Evolutionary conservation across 2,329 filamentous ascomycete genomes (phyloP).

Genomic region (Colletotrichum camelliae): DNA sequence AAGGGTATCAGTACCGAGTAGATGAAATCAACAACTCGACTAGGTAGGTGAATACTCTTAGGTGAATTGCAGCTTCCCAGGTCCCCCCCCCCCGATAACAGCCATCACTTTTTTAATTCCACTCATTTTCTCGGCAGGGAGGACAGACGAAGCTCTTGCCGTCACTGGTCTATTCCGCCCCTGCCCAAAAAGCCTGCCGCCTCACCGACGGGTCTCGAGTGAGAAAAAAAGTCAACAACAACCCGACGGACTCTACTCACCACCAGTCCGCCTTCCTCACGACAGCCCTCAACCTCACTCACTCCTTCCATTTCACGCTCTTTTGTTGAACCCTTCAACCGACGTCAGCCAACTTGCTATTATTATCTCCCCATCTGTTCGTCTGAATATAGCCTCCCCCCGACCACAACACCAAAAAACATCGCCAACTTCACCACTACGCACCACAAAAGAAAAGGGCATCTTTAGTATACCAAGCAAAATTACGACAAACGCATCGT

Average conservation of each 20-base stretch:
- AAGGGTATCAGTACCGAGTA: rapidly evolving
- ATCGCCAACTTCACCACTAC: neutral
- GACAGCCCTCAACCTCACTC: neutral
- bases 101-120: neutral
- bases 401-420: neutral
- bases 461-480: neutral
- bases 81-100: neutral
- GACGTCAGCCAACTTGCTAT: neutral
- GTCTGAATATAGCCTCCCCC: neutral
- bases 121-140: neutral
- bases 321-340: neutral
- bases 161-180: rapidly evolving
- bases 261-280: neutral
- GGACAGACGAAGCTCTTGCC: neutral
- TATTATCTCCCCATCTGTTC: neutral
- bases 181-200: neutral
- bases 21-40: neutral
- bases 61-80: neutral
- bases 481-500: neutral
- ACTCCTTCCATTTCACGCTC: neutral
- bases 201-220: neutral
- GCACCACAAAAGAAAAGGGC: neutral
- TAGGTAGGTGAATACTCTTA: rapidly evolving
- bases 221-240: neutral
- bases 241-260: neutral